These are phyloP conservation scores for Aspergillus conjunctus DNA, from an alignment of 495 filamentous ascomycete species.

Conservation along the genomic window DNA sequence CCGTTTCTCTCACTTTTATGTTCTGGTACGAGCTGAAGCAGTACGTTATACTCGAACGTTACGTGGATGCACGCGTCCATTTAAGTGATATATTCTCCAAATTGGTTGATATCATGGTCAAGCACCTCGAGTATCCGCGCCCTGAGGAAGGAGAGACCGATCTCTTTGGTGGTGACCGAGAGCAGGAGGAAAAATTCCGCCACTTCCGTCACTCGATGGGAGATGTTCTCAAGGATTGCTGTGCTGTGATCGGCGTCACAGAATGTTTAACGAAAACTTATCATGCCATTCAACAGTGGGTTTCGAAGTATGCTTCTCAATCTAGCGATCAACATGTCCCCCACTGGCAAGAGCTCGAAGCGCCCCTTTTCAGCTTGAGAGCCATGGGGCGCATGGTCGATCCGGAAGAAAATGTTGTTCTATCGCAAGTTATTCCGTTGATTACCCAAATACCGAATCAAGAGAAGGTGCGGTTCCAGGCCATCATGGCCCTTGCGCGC, in stretches of 20 bases:
- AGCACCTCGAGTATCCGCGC: slow-evolving; percentile 86
- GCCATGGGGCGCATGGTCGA: slow-evolving; percentile 98
- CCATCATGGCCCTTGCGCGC: slow-evolving; percentile 92
- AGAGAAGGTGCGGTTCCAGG: slow-evolving; percentile 94
- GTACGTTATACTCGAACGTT: slow-evolving; percentile 86
- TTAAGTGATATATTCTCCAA: slow-evolving; percentile 79
- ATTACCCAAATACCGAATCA: slow-evolving; percentile 94
- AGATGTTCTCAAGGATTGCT: slow-evolving; percentile 96
- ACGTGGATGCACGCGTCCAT: slow-evolving; percentile 74
- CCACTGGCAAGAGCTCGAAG: slow-evolving; percentile 94
- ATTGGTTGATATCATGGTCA: slow-evolving; percentile 91
- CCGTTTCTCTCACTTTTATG: slow-evolving; percentile 85
- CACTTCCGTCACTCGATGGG: slow-evolving; percentile 97
- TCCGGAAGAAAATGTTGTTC: slow-evolving; percentile 77
- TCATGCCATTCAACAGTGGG: slow-evolving; percentile 81
- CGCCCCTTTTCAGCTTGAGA: slow-evolving; percentile 90
- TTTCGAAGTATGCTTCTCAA: slow-evolving; percentile 74
- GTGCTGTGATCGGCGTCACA: slow-evolving; percentile 88
- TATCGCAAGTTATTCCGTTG: slow-evolving; percentile 87
- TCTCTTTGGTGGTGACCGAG: slow-evolving; percentile 92
- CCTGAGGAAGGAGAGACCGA: slow-evolving; percentile 77
- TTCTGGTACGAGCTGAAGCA: slow-evolving; percentile 99
- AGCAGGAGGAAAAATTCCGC: slow-evolving; percentile 95
- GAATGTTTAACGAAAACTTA: slow-evolving; percentile 89
- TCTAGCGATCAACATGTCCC: slow-evolving; percentile 75